Evolutionary conservation across 805 yeast species (phyloP), one percentile per base, ranked within the genome.

Genomic region (Wickerhamiella nectarea): DNA sequence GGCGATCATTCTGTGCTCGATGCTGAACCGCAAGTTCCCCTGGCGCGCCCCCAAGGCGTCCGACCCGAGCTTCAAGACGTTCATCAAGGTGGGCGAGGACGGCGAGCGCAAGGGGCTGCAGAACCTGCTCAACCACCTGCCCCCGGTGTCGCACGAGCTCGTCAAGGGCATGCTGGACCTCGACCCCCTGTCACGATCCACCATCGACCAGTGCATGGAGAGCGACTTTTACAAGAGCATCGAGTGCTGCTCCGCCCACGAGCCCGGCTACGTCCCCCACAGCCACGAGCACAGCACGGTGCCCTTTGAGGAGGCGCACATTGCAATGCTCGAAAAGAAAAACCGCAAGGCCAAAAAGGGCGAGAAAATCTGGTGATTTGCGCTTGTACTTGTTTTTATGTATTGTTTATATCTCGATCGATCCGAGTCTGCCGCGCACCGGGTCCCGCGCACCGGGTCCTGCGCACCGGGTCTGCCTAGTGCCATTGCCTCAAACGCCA

Each of bases 251-350:
- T 71, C 81, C 2, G 60, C 65, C 41, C 63, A 62, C 26, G 74
- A 76, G 17, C 61, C 66, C 6, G 78, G 76, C 54, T 22, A 14
- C 31, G 17, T 12, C n/a, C 43, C 43, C 8, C 11, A 24, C 14
- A 25, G 18, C 11, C 97, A 87, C 58, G 70, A 70, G 26, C 97
- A 87, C 59, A 84, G 95, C 1, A 75, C 74, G 51, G 96, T 87
- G 41, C 95, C 86, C 52, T 94, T 83, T 59, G 78, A 84, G 48
- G 94, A 84, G 53, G 97, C 97, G 0, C 97, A 87, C 60, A 87
- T 87, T 64, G 95, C 96, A 9, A 80, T 87, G 47, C 71, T 87
- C 51, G 96, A 87, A 58, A 82, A 78, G 68, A 82, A 78, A 58
- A 62, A 62, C 52, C 57, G 58, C 43, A 61, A 60, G 57, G 62